phyloP scores from a whole-genome alignment of 192 early-diverging fungal species.

The Coemansia sp. region DNA sequence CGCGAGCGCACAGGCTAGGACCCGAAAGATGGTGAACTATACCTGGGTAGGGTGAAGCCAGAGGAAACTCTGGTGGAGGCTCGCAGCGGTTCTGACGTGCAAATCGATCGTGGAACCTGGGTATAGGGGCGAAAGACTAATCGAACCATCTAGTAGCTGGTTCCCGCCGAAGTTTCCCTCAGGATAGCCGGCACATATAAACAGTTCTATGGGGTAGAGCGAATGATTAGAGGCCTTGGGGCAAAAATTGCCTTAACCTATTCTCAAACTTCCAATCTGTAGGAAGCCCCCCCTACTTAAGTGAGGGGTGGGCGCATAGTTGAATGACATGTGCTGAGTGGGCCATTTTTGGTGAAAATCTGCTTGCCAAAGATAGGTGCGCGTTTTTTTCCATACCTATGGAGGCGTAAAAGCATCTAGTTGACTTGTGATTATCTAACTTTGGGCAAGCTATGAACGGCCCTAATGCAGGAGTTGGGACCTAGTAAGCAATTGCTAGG shows the following conservation, averaged over 20 bases:
- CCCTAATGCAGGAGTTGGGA: no score
- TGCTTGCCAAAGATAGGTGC: no score
- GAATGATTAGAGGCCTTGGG: conserved; percentile 82
- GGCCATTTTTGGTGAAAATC: conserved; percentile 73
- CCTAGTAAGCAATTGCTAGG: no score
- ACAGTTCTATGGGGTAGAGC: conserved; percentile 80
- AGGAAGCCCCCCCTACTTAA: conserved; percentile 70
- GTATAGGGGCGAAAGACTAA: conserved; percentile 82
- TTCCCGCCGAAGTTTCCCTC: conserved; percentile 83
- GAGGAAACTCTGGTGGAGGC: conserved; percentile 78
- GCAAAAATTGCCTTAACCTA: conserved; percentile 73
- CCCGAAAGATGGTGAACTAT: conserved; percentile 84
- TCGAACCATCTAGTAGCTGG: conserved; percentile 84
- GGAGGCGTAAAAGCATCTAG: no score
- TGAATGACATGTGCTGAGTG: conserved; percentile 80
- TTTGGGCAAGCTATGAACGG: no score
- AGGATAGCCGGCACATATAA: conserved; percentile 74
- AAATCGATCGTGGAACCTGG: conserved; percentile 78
- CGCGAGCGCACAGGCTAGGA: conserved; percentile 70
- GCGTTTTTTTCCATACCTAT: no score
- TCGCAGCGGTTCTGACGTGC: conserved; percentile 74
- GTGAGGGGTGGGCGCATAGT: conserved; percentile 57
- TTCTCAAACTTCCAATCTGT: conserved; percentile 85
- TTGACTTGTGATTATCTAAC: no score
- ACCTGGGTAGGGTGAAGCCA: conserved; percentile 79